Evolutionary conservation across 176 grass and related monocot species (phyloP).

Genomic region (Carex myosuroides): DNA sequence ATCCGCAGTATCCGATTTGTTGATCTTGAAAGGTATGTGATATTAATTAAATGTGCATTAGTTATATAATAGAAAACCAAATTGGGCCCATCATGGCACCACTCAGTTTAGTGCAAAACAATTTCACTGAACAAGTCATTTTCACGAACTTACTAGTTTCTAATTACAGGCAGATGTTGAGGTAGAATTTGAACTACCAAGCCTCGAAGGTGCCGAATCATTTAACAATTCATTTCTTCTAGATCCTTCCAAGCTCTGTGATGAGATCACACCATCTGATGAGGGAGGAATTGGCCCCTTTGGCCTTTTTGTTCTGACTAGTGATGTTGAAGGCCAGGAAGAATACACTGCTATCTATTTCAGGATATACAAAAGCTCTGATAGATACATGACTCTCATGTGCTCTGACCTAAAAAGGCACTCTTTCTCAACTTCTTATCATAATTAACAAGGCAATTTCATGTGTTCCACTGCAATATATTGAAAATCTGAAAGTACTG

Average conservation of each 20-base stretch:
- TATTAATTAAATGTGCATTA: neutral
- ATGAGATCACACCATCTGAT: slow-evolving; percentile 38
- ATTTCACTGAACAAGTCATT: neutral
- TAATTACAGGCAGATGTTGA: slow-evolving; percentile 48
- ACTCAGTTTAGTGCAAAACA: neutral
- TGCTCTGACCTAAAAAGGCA: slow-evolving; percentile 54
- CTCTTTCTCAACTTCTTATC: neutral
- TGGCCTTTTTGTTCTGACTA: slow-evolving; percentile 55
- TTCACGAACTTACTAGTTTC: neutral
- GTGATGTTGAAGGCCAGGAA: slow-evolving; percentile 25
- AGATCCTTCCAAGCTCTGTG: slow-evolving; percentile 54
- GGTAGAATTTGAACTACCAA: slow-evolving; percentile 39
- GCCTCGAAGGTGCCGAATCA: slow-evolving; percentile 32
- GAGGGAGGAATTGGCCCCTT: slow-evolving; percentile 61
- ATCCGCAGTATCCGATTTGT: neutral
- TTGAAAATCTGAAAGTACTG: neutral
- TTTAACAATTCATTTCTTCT: slow-evolving; percentile 32
- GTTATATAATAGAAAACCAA: neutral
- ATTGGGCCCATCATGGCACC: neutral
- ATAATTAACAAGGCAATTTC: neutral
- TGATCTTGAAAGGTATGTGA: neutral
- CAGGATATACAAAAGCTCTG: slow-evolving; percentile 38
- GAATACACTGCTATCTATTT: slow-evolving; percentile 78
- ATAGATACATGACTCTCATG: slow-evolving; percentile 43
- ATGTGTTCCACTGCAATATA: neutral